Base-by-base conservation (phyloP, 2,329 filamentous ascomycete species). In the Coccinonectria pachysandricola region DNA sequence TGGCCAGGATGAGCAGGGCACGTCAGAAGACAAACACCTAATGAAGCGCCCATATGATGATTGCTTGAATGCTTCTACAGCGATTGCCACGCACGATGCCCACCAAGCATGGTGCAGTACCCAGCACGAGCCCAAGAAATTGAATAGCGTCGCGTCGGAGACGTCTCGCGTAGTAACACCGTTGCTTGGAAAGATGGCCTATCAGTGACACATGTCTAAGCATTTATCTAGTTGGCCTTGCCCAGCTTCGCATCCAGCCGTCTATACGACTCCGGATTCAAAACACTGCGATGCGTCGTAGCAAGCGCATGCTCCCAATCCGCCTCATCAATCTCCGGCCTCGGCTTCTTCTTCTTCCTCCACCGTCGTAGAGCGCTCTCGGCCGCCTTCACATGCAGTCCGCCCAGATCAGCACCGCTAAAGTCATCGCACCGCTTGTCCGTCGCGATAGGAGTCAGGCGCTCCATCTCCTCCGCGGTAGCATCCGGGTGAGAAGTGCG, bases 341-440 rank as follows among this genome's bases (percentile, higher is more conserved):
- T 31, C n/a, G 37, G 21, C 18, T 42, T 46, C 15, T 47, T 38
- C 6, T 40, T 42, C 18, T 43, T 36, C n/a, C 59, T 33, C 30
- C 53, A 62, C 22, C 56, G 48, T 23, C 52, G 46, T 9, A 66
- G 46, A 3, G 74, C 54, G 26, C 64, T 67, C 40, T 65, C 54
- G 7, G 60, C 60, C 3, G 76, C 57, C 37, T 71, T 73, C 18
- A 51, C 47, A 23, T 54, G 56, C 8, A 63, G 30, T 1, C 54
- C 58, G 16, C 65, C 63, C 19, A 79, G 52, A 43, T 79, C 75
- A 2, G 75, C 75, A 33, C 74, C 75, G 33, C 80, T 88, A 53
- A 88, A 96, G 13, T 82, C 75, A 7, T 70, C 64, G 50, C 87
- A 95, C 8, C 75, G 61, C 7, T 47, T 32, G 31, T 79, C 75